Conservation (phyloP, 2,329 filamentous ascomycete species). For the Xenoacremonium recifei region DNA sequence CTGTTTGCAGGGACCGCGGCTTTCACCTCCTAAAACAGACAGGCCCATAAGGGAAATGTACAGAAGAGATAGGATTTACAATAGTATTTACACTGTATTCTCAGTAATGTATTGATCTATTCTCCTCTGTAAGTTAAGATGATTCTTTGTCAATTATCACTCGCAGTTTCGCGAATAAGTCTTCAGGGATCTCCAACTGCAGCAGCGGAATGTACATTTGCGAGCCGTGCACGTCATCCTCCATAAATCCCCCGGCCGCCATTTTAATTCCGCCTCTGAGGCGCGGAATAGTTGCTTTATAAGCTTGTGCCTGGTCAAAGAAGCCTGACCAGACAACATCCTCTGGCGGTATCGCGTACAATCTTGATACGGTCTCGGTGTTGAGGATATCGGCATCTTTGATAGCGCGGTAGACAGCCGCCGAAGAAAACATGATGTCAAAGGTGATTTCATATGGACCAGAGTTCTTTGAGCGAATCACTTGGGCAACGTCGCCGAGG, state of each 20-base stretch:
- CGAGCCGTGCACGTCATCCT: slow-evolving; percentile 4
- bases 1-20: background rate
- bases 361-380: slow-evolving; percentile 4
- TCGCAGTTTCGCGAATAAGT: background rate
- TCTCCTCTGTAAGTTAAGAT: no score
- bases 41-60: no score
- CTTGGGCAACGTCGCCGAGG: slow-evolving; percentile 34
- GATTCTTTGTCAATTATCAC: no score
- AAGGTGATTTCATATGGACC: slow-evolving; percentile 47
- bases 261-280: slow-evolving; percentile 2
- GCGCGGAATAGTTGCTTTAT: slow-evolving; percentile 41
- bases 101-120: no score
- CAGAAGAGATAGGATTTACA: no score
- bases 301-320: slow-evolving; percentile 46
- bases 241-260: slow-evolving; percentile 4
- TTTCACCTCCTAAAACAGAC: no score
- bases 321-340: slow-evolving; percentile 38
- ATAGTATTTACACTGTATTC: no score
- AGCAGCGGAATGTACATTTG: slow-evolving; percentile 3
- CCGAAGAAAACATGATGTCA: slow-evolving; percentile 46
- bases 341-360: slow-evolving; percentile 22
- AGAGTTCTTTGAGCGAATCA: slow-evolving; percentile 48
- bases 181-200: background rate
- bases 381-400: slow-evolving; percentile 13
- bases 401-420: slow-evolving; percentile 27